Percentiles rank a stretch among this genome's conserved stretches.
phyloP scores from a whole-genome alignment of 148 eudicot genomes.

The Arbutus unedo region DNA sequence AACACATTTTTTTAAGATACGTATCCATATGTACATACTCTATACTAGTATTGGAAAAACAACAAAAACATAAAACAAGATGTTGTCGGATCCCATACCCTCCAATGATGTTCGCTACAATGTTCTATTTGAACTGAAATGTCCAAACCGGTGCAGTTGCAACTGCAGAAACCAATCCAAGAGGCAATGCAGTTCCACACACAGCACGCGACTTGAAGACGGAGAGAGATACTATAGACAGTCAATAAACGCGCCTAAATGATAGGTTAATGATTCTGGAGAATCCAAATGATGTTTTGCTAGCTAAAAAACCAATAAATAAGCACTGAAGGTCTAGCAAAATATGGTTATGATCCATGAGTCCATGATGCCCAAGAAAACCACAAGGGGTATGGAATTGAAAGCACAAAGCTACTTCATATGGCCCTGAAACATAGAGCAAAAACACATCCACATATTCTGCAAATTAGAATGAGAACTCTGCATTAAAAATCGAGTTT shows the following conservation, averaged over 20 bases:
- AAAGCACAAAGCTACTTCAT: constrained; percentile 6
- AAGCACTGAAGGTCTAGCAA: not conserved
- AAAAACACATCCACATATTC: not conserved
- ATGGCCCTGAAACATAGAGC: not conserved
- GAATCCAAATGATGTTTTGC: not conserved
- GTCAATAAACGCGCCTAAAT: not conserved
- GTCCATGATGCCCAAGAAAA: not conserved
- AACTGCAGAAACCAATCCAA: not conserved
- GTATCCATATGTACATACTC: too few relatives aligned
- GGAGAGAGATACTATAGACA: not conserved
- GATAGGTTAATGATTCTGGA: not conserved
- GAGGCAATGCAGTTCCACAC: not conserved
- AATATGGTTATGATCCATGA: not conserved
- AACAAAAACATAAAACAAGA: not conserved
- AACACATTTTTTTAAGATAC: too few relatives aligned
- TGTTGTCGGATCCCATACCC: not conserved
- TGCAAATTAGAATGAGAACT: not conserved
- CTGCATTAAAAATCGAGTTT: not conserved
- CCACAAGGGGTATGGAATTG: not conserved
- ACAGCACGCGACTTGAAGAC: not conserved
- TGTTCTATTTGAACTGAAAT: not conserved
- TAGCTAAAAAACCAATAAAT: not conserved
- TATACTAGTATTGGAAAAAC: not conserved
- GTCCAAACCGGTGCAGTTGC: not conserved
- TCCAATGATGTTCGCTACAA: not conserved